Evolutionary conservation across 495 filamentous ascomycete genomes (phyloP).

Genomic region (Podospora australis): DNA sequence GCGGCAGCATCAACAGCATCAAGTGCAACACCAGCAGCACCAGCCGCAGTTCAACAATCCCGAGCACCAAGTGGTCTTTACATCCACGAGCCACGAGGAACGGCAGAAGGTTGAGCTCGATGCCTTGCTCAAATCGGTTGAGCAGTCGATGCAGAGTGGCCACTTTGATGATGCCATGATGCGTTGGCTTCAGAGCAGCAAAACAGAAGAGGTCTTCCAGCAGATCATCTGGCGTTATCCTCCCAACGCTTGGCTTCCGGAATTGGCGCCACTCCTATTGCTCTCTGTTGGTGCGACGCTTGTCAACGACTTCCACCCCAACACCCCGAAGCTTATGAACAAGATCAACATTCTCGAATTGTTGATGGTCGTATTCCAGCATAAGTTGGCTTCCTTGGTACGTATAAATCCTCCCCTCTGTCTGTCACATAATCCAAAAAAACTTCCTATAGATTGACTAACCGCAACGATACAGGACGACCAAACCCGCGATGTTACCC

Average conservation of each 20-base stretch:
- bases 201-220: constrained; percentile 75
- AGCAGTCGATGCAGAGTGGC: constrained; percentile 55
- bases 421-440: not conserved
- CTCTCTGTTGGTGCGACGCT: constrained; percentile 81
- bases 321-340: constrained; percentile 39
- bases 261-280: constrained; percentile 68
- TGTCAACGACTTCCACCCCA: constrained; percentile 57
- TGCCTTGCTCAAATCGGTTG: constrained; percentile 57
- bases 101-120: constrained; percentile 54
- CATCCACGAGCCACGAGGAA: constrained; percentile 28
- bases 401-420: constrained; percentile 14
- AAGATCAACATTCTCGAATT: constrained; percentile 75
- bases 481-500: constrained; percentile 66
- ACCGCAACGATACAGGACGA: constrained; percentile 50
- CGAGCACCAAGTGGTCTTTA: constrained; percentile 31
- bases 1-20: constrained; percentile 17
- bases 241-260: constrained; percentile 62
- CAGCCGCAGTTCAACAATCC: constrained; percentile 24
- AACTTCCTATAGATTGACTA: constrained; percentile 2
- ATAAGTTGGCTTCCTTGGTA: constrained; percentile 42
- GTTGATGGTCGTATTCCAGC: constrained; percentile 49
- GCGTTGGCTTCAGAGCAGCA: constrained; percentile 79
- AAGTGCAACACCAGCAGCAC: constrained; percentile 27
- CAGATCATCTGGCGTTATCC: constrained; percentile 68
- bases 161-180: constrained; percentile 61